Conservation (phyloP, 2,329 filamentous ascomycete species). For the Colletotrichum graminicola region DNA sequence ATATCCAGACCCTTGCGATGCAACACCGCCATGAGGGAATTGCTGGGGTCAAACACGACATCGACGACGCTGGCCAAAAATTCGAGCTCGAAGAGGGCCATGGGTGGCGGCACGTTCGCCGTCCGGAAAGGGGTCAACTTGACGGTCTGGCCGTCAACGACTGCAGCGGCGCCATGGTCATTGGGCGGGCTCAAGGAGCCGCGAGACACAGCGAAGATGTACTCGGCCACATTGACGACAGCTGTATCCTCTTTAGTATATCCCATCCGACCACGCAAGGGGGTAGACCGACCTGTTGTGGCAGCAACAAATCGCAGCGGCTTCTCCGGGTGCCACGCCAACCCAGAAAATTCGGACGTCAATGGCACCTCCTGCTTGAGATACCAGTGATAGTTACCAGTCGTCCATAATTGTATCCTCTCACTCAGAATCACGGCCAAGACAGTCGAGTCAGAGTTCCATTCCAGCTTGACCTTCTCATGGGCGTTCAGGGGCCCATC, state of each 20-base stretch:
- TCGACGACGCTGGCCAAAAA: slow-evolving; percentile 76
- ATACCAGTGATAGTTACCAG: slow-evolving; percentile 98
- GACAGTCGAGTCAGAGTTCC: slow-evolving; percentile 94
- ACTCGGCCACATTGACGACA: slow-evolving; percentile 71
- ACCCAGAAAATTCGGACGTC: slow-evolving; percentile 48
- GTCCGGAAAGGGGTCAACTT: slow-evolving; percentile 88
- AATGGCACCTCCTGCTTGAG: slow-evolving; percentile 87
- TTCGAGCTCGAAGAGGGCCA: slow-evolving; percentile 83
- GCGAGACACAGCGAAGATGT: slow-evolving; percentile 74
- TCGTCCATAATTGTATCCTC: slow-evolving; percentile 93
- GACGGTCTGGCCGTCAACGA: slow-evolving; percentile 83
- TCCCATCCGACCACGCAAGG: background rate
- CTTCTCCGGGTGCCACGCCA: slow-evolving; percentile 90
- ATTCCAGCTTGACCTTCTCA: slow-evolving; percentile 75
- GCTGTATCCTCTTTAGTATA: slow-evolving; percentile 49
- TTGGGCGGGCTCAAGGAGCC: slow-evolving; percentile 78
- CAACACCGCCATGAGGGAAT: slow-evolving; percentile 77
- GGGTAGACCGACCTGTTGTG: slow-evolving; percentile 57
- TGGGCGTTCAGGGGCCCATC: slow-evolving; percentile 68
- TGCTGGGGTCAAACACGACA: slow-evolving; percentile 77
- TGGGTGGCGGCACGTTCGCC: slow-evolving; percentile 91
- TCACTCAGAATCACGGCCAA: slow-evolving; percentile 83
- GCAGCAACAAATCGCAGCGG: slow-evolving; percentile 75
- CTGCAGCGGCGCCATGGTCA: slow-evolving; percentile 83
- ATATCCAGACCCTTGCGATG: slow-evolving; percentile 75